Evolutionary conservation across 2,329 filamentous ascomycete species (phyloP).

Genomic region (Endoconidiophora laricicola): DNA sequence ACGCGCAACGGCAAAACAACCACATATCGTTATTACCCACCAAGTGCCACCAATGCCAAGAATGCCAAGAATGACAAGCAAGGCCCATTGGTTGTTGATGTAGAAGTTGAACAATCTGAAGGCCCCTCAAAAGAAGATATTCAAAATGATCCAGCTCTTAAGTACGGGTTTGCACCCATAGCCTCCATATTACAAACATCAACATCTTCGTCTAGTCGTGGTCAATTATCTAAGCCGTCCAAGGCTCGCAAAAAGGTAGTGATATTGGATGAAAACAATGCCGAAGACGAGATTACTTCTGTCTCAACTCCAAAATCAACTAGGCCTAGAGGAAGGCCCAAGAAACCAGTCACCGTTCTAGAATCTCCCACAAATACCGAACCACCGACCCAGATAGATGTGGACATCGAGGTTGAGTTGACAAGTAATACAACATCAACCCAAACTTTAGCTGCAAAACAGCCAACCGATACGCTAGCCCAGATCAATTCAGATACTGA

Average conservation of each 20-base stretch:
- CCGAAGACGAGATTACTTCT: background rate
- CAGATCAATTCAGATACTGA: too few relatives aligned
- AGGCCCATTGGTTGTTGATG: background rate
- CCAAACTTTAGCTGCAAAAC: too few relatives aligned
- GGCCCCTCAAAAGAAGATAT: background rate
- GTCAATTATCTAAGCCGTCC: background rate
- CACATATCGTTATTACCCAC: constrained; percentile 13
- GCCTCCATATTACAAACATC: background rate
- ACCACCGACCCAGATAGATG: too few relatives aligned
- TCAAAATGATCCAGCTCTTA: constrained; percentile 2
- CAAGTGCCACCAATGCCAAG: background rate
- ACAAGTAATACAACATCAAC: too few relatives aligned
- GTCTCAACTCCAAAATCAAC: background rate
- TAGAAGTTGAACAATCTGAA: background rate
- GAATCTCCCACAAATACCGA: background rate
- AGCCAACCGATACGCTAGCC: too few relatives aligned
- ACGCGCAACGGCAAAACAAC: constrained; percentile 13
- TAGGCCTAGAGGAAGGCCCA: background rate
- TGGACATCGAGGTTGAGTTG: too few relatives aligned
- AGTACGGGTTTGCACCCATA: constrained; percentile 9
- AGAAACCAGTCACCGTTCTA: background rate
- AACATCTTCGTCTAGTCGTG: background rate
- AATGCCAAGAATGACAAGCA: background rate
- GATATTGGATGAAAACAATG: constrained; percentile 4
- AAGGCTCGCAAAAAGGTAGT: constrained; percentile 9